Conservation (phyloP, 129 eudicot genomes). For the Lactuca saligna region DNA sequence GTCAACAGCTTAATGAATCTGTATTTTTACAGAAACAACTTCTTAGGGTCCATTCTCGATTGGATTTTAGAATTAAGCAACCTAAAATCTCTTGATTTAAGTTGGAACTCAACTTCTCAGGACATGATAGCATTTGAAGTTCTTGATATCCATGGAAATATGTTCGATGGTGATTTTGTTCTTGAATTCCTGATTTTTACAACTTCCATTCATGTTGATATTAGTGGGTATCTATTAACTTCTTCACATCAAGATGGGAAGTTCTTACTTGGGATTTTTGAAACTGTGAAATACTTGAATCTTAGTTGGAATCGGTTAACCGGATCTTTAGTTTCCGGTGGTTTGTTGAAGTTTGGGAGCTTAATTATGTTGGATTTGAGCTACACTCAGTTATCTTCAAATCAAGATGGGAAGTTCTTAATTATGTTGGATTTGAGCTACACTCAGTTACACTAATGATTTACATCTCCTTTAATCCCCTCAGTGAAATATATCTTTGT, state of each 20-base stretch:
- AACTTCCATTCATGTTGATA: conserved; percentile 71
- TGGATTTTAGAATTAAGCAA: conserved; percentile 69
- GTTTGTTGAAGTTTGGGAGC: conserved; percentile 64
- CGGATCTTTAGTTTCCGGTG: conserved; percentile 71
- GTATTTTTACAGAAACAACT: conserved; percentile 84
- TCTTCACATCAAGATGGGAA: conserved; percentile 43
- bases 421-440: too few relatives aligned
- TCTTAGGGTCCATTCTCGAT: conserved; percentile 74
- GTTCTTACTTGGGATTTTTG: conserved; percentile 66
- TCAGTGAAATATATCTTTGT: too few relatives aligned
- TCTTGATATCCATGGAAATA: conserved; percentile 88
- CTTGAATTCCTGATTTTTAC: conserved; percentile 70
- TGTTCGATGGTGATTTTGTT: conserved; percentile 73
- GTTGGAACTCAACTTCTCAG: conserved; percentile 77
- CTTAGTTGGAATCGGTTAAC: conserved; percentile 77
- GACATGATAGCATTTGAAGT: conserved; percentile 60
- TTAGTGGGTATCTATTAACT: conserved; percentile 70
- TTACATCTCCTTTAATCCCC: too few relatives aligned
- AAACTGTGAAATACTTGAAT: conserved; percentile 72
- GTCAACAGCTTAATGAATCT: conserved; percentile 62
- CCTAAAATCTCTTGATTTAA: conserved; percentile 69
- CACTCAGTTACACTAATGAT: too few relatives aligned
- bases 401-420: too few relatives aligned
- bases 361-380: conserved; percentile 84
- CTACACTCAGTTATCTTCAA: conserved; percentile 74